Evolutionary conservation across 1,284 basidiomycete species (phyloP), one percentile per base, ranked within the genome.

Genomic region (Trametes pubescens): DNA sequence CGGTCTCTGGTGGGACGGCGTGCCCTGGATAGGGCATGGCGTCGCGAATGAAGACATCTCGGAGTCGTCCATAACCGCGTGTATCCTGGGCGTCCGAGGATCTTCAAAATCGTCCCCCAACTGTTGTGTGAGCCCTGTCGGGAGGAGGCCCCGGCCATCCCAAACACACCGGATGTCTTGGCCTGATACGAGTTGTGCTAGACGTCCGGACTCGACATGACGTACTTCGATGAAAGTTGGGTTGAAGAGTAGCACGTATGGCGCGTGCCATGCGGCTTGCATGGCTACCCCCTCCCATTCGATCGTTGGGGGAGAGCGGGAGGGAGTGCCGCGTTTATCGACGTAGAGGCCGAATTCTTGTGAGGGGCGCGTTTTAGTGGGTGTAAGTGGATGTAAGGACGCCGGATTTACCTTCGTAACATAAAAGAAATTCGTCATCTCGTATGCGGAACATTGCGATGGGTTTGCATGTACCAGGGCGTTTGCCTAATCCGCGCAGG

Each of bases 211-310:
- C 67, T 92, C 81, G 69, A 92, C 86, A 74, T 98, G 92, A 37
- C 96, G 88, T 40, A 99, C 86, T 78, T 99, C 96, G 74, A 99
- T 91, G 79, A 98, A 98, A 44, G 93, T 88, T 11, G 87, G 82
- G 74, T 96, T 94, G 78, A 98, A 95, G 38, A 97, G 88, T 18
- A 98, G 84, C 52, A 99, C 84, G 71, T 95, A 96, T 0, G 95
- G 94, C 53, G 91, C 87, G 72, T 96, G 94, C 79, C 93, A 90
- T 0, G 93, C 94, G 21, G 95, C 93, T 40, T 87, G 89, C 71
- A 93, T 90, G 0, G 93, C 93, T 1, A 86, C 90, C 5, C 95
- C 95, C 79, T 99, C 96, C 95, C 96, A 99, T 75, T 98, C 96
- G 71, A 98, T 94, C 4, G 90, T 87, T 26, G 84, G 83, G 58